A percentile compares a stretch with the other conserved stretches of the same genome.
Conservation (phyloP, 345 rosid species). For the Dovyalis caffra region DNA sequence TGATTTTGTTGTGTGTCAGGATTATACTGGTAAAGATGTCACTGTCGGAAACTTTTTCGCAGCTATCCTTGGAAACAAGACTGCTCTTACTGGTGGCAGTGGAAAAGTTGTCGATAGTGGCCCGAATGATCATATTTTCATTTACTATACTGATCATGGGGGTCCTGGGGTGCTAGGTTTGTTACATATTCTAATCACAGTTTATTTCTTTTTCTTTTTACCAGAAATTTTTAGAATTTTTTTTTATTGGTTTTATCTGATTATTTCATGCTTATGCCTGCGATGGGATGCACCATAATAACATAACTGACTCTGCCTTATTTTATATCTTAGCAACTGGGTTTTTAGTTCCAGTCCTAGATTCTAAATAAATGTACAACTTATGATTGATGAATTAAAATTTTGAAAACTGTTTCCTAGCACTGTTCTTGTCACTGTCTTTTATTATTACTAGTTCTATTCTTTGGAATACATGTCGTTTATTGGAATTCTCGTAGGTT, state of each 20-base stretch:
- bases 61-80: slow-evolving; percentile 77
- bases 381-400: neutral
- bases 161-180: slow-evolving; percentile 95
- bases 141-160: slow-evolving; percentile 83
- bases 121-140: slow-evolving; percentile 88
- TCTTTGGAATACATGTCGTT: neutral
- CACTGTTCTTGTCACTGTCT: neutral
- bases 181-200: slow-evolving; percentile 22
- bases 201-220: neutral
- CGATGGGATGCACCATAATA: neutral
- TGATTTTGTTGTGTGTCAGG: slow-evolving; percentile 44
- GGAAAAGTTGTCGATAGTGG: slow-evolving; percentile 93
- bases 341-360: no score
- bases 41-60: slow-evolving; percentile 74
- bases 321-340: no score
- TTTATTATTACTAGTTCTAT: neutral
- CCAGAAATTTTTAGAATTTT: neutral
- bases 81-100: slow-evolving; percentile 79
- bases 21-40: slow-evolving; percentile 81
- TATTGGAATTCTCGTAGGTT: neutral
- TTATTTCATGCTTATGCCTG: neutral
- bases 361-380: neutral
- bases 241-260: neutral
- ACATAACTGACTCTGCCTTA: no score
- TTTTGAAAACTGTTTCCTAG: neutral